Base-by-base conservation (phyloP, 1,284 basidiomycete genomes). In the Leccinum variabile region DNA sequence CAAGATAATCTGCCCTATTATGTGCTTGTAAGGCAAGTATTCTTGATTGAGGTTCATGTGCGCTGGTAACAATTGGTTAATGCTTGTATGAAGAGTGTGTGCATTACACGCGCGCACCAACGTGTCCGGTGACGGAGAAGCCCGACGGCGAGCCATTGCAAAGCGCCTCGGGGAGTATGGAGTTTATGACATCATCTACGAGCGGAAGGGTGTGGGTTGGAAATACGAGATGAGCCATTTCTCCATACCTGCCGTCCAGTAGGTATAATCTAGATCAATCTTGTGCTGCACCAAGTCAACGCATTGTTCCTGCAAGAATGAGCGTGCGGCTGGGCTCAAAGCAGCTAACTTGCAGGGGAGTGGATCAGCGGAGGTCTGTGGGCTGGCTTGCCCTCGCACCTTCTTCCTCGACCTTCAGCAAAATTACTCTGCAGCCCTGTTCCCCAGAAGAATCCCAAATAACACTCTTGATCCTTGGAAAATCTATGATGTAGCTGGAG, bases 1-100 rank as follows among this genome's bases (percentile, higher is more conserved):
- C 33, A 97, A 78, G 46, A 98, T 89, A 33, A 98, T 83, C 75
- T 97, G 88, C 0, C 95, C 97, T 66, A 99, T 97, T 35, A 97
- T 76, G 69, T 91, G 78, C 73, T 95, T 95, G 79, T 92, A 98
- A 3, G 95, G 95, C 32, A 97, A 74, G 79, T 95, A 99, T 74
- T 96, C 91, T 32, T 90, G 86, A 64, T 91, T 87, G 28, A 99
- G 82, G 73, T 99, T 99, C 63, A 99, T 78, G 73, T 99, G 97
- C 1, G 86, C 88, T 88, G 54, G 54, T 55, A 28, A 59, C 14
- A 57, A 57, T 54, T 59, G 25, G 46, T 67, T 13, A 65, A 30
- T 50, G 28, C 18, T 44, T 22, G 28, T 50, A 13, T 11, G 16
- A 55, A 32, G 18, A 11, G 39, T 33, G 49, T 9, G 50, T 9